Evolutionary conservation across 2,329 filamentous ascomycete species (phyloP).

Genomic region (Curvularia lunata): DNA sequence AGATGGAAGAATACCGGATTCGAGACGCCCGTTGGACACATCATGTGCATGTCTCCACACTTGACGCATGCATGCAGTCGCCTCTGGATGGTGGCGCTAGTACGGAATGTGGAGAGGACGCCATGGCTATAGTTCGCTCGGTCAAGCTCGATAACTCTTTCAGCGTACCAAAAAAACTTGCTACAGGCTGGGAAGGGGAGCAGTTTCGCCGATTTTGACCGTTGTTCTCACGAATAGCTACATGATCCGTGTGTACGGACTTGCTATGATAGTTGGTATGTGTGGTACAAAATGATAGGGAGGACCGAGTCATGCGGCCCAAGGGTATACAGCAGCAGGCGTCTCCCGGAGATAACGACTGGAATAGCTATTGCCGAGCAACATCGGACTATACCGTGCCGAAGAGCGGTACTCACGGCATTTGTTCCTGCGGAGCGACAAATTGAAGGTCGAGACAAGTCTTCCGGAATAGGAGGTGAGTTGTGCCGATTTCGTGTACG

Average conservation of each 20-base stretch:
- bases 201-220: constrained; percentile 6
- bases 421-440: not conserved
- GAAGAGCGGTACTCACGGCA: not conserved
- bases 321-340: not conserved
- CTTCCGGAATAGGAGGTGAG: not conserved
- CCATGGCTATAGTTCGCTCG: not conserved
- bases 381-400: not conserved
- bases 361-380: not conserved
- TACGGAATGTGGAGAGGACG: constrained; percentile 11
- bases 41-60: constrained; percentile 7
- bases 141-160: constrained; percentile 2
- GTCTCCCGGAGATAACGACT: constrained; percentile 8
- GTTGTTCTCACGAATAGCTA: not conserved
- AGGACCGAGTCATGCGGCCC: not conserved
- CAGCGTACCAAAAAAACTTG: not conserved
- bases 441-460: not conserved
- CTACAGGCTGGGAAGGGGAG: not conserved
- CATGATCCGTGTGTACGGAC: not conserved
- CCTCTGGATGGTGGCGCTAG: constrained; percentile 14
- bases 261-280: not conserved
- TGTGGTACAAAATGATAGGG: not conserved
- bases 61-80: constrained; percentile 4
- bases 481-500: not conserved
- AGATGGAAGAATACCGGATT: not conserved
- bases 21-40: not conserved